Conservation (phyloP, 2,329 filamentous ascomycete species). For the Aspergillus flavus region DNA sequence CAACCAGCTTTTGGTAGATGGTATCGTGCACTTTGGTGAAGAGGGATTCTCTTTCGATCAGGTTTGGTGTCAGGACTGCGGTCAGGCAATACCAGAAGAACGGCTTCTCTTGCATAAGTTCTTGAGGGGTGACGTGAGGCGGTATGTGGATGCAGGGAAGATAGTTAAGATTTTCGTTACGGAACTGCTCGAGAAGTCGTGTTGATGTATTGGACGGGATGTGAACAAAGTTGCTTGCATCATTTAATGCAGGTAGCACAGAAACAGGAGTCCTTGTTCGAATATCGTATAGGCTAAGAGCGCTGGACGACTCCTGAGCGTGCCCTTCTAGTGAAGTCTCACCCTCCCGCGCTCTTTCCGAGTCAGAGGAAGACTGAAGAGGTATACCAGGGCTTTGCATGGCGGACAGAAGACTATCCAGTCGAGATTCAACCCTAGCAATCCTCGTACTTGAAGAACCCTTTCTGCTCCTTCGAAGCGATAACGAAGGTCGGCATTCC, state of each 20-base stretch:
- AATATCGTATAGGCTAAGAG: neutral
- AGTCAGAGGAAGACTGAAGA: neutral
- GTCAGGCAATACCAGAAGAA: slow-evolving; percentile 57
- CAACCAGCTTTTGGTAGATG: slow-evolving; percentile 50
- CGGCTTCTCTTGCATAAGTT: slow-evolving; percentile 47
- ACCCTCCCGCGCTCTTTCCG: no score
- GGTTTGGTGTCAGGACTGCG: slow-evolving; percentile 49
- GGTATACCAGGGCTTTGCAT: slow-evolving; percentile 15
- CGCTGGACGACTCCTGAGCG: neutral
- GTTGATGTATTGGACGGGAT: no score
- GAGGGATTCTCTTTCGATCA: slow-evolving; percentile 44
- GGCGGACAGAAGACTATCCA: slow-evolving; percentile 30
- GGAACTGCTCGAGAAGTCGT: slow-evolving; percentile 45
- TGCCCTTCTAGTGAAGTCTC: neutral
- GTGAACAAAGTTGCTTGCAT: slow-evolving; percentile 34
- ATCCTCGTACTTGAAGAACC: slow-evolving; percentile 20
- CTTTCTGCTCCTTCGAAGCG: slow-evolving; percentile 33
- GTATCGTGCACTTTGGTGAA: slow-evolving; percentile 48
- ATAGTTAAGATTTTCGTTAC: slow-evolving; percentile 43
- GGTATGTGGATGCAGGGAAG: slow-evolving; percentile 52
- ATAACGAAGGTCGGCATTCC: slow-evolving; percentile 41
- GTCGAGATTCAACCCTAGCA: slow-evolving; percentile 29
- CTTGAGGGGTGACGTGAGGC: slow-evolving; percentile 31
- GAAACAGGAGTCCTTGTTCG: no score
- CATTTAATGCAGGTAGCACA: no score